phyloP scores from a whole-genome alignment of 805 yeast species.

The Lachancea meyersii region DNA sequence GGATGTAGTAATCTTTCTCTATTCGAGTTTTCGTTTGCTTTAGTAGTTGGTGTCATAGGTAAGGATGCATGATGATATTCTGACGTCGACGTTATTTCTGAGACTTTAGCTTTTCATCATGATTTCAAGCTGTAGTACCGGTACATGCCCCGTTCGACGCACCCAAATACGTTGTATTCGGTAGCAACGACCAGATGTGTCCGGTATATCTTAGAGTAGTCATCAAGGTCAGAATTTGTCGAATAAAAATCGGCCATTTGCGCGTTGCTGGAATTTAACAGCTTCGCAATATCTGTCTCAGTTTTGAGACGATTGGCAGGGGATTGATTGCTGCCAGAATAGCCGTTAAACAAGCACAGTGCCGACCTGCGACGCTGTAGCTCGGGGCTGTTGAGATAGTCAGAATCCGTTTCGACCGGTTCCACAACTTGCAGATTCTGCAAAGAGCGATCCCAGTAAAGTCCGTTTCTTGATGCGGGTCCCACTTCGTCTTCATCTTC shows the following conservation, averaged over 20 bases:
- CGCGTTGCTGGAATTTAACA: background rate
- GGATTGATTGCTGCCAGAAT: background rate
- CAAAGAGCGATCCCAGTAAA: slow-evolving; percentile 34
- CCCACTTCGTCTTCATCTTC: background rate
- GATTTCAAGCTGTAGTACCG: slow-evolving; percentile 39
- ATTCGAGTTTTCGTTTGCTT: no score
- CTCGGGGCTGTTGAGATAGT: slow-evolving; percentile 26
- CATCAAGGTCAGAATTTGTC: background rate
- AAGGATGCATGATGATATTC: background rate
- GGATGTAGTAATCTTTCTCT: no score
- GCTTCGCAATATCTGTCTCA: background rate
- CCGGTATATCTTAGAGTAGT: slow-evolving; percentile 18
- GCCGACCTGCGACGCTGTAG: slow-evolving; percentile 32
- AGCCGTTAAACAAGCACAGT: slow-evolving; percentile 15
- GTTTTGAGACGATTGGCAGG: background rate
- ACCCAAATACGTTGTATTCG: slow-evolving; percentile 38
- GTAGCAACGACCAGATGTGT: slow-evolving; percentile 28
- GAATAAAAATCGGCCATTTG: background rate
- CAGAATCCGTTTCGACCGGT: slow-evolving; percentile 26
- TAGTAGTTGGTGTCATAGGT: no score
- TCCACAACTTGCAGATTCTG: slow-evolving; percentile 12
- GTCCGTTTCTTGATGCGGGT: slow-evolving; percentile 12
- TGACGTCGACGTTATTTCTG: background rate
- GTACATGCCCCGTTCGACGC: slow-evolving; percentile 41
- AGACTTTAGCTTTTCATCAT: slow-evolving; percentile 11